A percentile compares a stretch with the other conserved stretches of the same genome.
phyloP scores from a whole-genome alignment of 2,329 filamentous ascomycete species.

The Sclerotiophoma versabilis region DNA sequence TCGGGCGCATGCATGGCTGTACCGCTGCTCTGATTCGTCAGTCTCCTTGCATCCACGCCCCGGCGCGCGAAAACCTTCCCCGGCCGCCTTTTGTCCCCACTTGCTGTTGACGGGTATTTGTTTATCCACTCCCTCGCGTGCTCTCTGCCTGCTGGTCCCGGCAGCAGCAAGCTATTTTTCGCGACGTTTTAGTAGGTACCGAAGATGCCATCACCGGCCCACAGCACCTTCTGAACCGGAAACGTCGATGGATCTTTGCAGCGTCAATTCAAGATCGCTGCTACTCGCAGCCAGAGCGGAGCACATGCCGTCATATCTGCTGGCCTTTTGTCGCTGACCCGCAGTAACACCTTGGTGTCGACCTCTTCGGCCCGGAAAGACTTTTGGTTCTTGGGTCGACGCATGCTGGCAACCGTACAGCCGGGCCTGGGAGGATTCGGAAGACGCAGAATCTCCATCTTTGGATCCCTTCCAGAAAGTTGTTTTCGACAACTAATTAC shows the following conservation, averaged over 20 bases:
- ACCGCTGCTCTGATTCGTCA: conserved; percentile 4
- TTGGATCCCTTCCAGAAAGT: too few species aligned
- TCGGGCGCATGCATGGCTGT: conserved; percentile 6
- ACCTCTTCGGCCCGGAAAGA: neutral
- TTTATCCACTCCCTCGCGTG: conserved; percentile 5
- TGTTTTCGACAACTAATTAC: neutral
- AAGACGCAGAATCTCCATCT: too few species aligned
- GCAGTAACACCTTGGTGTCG: conserved; percentile 14
- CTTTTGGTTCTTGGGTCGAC: conserved; percentile 2
- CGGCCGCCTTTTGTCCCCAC: neutral
- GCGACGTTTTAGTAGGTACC: neutral
- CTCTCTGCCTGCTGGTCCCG: too few species aligned
- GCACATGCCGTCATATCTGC: conserved; percentile 13
- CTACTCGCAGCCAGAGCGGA: neutral
- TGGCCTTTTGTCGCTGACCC: conserved; percentile 2
- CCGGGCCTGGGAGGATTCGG: neutral
- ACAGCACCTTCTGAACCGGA: too few species aligned
- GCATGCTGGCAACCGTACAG: neutral
- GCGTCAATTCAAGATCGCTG: neutral
- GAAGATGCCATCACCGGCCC: neutral
- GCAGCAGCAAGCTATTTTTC: neutral
- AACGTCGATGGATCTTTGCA: too few species aligned
- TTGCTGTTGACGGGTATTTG: neutral
- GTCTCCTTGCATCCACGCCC: neutral
- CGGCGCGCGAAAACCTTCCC: neutral